phyloP scores from a whole-genome alignment of 768 basidiomycete genomes.

The Suillus paluster region DNA sequence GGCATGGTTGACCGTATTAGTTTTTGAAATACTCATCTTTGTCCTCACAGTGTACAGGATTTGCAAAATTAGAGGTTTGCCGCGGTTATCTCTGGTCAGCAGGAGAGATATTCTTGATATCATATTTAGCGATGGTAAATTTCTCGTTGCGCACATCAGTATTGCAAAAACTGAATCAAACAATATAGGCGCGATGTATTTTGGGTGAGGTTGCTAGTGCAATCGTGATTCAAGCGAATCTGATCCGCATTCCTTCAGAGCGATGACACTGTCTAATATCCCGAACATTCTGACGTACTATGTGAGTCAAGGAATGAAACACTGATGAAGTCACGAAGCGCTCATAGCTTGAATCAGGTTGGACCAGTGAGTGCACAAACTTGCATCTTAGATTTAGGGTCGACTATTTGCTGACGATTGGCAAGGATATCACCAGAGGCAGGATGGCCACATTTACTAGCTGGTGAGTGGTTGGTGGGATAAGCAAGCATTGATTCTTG shows the following conservation, averaged over 20 bases:
- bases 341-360: neutral
- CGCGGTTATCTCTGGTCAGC: constrained; percentile 22
- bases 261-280: constrained; percentile 56
- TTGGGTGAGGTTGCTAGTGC: constrained; percentile 44
- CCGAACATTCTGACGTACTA: constrained; percentile 50
- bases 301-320: constrained; percentile 20
- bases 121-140: constrained; percentile 55
- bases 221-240: constrained; percentile 20
- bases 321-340: neutral
- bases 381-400: neutral
- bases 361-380: neutral
- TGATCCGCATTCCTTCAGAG: constrained; percentile 25
- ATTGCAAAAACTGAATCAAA: neutral
- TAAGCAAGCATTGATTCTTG: neutral
- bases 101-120: constrained; percentile 44
- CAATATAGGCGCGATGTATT: constrained; percentile 57
- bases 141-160: neutral
- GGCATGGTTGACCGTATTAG: constrained; percentile 56
- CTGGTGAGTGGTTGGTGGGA: constrained; percentile 36
- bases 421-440: constrained; percentile 38
- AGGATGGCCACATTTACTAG: constrained; percentile 52
- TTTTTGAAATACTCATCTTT: constrained; percentile 54
- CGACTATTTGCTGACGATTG: neutral
- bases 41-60: constrained; percentile 51
- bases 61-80: constrained; percentile 33